A percentile compares a stretch with the other conserved stretches of the same genome.
phyloP scores from a whole-genome alignment of 495 filamentous ascomycete species.

The Trichocladium antarcticum region DNA sequence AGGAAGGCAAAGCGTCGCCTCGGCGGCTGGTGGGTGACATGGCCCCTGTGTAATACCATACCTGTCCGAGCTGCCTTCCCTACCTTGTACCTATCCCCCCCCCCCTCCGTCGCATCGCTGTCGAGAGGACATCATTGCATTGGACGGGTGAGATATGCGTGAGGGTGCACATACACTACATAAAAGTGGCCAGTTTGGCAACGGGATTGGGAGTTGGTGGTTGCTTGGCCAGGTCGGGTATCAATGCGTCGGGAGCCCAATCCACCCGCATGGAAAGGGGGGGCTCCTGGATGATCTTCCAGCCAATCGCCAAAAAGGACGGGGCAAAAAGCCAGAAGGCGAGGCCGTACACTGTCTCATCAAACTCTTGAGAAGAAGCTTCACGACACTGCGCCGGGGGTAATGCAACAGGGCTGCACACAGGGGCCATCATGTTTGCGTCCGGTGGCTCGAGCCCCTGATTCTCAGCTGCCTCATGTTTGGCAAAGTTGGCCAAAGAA shows the following conservation, averaged over 20 bases:
- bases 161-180: background rate
- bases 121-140: background rate
- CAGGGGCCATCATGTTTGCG: background rate
- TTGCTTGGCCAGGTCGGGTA: slow-evolving; percentile 23
- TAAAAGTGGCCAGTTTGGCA: background rate
- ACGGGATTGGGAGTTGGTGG: slow-evolving; percentile 11
- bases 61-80: too few relatives aligned
- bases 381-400: background rate
- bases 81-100: background rate
- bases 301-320: slow-evolving; percentile 19
- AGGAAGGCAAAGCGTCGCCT: too few relatives aligned
- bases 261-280: slow-evolving; percentile 7
- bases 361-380: background rate
- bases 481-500: too few relatives aligned
- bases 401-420: too few relatives aligned
- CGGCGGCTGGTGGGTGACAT: too few relatives aligned
- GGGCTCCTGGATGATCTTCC: background rate
- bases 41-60: too few relatives aligned
- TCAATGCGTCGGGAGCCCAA: slow-evolving; percentile 30
- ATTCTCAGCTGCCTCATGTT: background rate
- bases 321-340: background rate
- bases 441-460: background rate
- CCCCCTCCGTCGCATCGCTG: background rate
- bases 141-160: background rate
- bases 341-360: background rate